Conservation (phyloP, 73 alveolate species). For the Stentor roeselii region DNA sequence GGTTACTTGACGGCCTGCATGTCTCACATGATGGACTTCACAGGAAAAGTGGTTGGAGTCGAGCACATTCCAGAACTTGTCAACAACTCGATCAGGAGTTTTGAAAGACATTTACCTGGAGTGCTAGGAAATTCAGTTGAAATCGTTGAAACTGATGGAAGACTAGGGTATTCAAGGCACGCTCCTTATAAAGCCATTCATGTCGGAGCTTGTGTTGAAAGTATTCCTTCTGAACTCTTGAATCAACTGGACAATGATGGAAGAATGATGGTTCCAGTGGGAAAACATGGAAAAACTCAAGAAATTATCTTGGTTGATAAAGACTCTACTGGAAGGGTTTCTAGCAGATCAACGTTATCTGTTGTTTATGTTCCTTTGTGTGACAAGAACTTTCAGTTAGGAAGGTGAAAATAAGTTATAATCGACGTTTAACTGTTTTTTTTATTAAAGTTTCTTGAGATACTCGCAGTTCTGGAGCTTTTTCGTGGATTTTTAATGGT, state of each 20-base stretch:
- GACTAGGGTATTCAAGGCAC: conserved; percentile 62
- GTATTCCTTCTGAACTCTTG: conserved; percentile 63
- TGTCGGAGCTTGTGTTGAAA: conserved; percentile 93
- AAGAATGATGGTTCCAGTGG: conserved; percentile 82
- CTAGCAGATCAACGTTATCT: conserved; percentile 33
- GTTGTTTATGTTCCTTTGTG: conserved; percentile 77
- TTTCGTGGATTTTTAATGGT: too few species aligned
- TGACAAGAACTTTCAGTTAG: conserved; percentile 26
- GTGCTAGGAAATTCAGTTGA: neutral
- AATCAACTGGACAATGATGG: conserved; percentile 77
- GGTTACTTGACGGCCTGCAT: conserved; percentile 79
- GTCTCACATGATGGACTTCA: conserved; percentile 52
- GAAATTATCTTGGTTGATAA: conserved; percentile 52
- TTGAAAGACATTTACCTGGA: conserved; percentile 9
- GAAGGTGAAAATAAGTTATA: too few species aligned
- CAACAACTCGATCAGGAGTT: conserved; percentile 28
- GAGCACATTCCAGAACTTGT: conserved; percentile 71
- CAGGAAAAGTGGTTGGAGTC: conserved; percentile 73
- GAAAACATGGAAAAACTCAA: conserved; percentile 50
- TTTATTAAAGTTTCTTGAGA: too few species aligned
- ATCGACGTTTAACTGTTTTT: too few species aligned
- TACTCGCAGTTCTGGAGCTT: too few species aligned
- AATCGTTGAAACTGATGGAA: conserved; percentile 72
- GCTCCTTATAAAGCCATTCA: conserved; percentile 93
- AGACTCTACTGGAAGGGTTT: conserved; percentile 54